Conservation (phyloP, 2,329 filamentous ascomycete species). For the Neopestalotiopsis clavispora region DNA sequence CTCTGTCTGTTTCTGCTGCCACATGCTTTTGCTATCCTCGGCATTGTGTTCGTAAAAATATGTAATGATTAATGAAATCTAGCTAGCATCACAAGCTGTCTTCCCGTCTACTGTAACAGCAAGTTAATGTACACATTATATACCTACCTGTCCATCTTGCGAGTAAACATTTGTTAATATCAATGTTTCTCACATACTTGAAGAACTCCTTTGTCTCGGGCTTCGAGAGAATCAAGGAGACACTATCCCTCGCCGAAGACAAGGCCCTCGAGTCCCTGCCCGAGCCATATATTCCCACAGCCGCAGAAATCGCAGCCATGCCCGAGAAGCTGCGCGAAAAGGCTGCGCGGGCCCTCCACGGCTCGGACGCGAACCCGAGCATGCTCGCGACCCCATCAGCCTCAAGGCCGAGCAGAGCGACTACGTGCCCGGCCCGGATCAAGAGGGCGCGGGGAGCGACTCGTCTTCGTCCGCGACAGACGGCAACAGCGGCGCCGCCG, state of each 20-base stretch:
- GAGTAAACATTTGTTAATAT: not conserved
- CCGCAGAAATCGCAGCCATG: conserved; percentile 22
- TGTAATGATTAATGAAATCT: conserved; percentile 16
- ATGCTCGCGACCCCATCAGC: conserved; percentile 44
- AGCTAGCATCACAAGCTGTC: not conserved
- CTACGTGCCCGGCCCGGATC: conserved; percentile 32
- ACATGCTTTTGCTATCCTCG: conserved; percentile 6
- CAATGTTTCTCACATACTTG: conserved; percentile 7
- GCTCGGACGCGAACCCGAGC: conserved; percentile 39
- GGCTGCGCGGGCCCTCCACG: conserved; percentile 33
- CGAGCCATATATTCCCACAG: conserved; percentile 18
- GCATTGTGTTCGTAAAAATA: not conserved
- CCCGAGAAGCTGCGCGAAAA: conserved; percentile 34
- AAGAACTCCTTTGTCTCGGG: conserved; percentile 4
- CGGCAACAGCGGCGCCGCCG: not conserved
- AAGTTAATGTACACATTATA: not conserved
- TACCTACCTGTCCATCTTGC: not conserved
- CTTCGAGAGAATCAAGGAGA: conserved; percentile 3
- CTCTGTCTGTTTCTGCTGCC: conserved; percentile 13
- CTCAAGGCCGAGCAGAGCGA: conserved; percentile 43
- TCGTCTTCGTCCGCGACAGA: not conserved
- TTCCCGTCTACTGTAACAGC: too few species aligned
- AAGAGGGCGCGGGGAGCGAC: conserved; percentile 23
- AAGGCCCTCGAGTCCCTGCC: conserved; percentile 18
- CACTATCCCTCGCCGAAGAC: conserved; percentile 14